Base-by-base conservation (phyloP, 139 green algal genomes). In the Desmodesmus armatus region DNA sequence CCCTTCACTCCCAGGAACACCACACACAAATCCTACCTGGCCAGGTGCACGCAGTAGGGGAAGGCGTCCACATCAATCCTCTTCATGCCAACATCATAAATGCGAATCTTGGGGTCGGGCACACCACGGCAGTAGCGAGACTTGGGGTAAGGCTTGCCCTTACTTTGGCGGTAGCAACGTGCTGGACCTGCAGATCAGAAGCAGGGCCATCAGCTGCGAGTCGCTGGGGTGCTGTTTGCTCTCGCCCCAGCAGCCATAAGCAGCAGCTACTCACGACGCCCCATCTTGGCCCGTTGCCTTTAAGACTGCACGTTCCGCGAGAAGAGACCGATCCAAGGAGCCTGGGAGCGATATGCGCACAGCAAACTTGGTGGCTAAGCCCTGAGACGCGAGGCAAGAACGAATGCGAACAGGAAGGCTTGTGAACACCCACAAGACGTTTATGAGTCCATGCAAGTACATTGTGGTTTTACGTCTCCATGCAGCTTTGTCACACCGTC, bases 61-160 rank as follows among this genome's bases (percentile, higher is more conserved):
- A 99, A 99, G 9, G 88, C 88, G 77, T 99, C 97, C 49, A 99
- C 97, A 76, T 91, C 76, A 2, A 93, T 91, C 91, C 89, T 96
- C 97, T 99, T 99, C 76, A 96, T 95, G 63, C 97, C 97, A 37
- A 94, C 95, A 92, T 99, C 97, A 83, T 98, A 99, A 75, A 99
- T 99, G 85, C 97, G 94, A 85, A 99, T 99, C 92, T 99, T 99
- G 63, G 97, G 91, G 92, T 99, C 97, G 35, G 97, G 97, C 71
- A 99, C 97, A 96, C 97, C 97, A 80, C 97, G 97, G 94, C 95
- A 98, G 94, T 95, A 99, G 55, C 97, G 93, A 15, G 96, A 99
- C 94, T 99, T 99, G 78, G 97, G 97, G 92, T 99, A 99, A 58
- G 97, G 97, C 96, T 99, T 99, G 89, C 98, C 98, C 96, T 99